Conservation (phyloP, 306 rosid genomes). For the Inga leiocalycina region DNA sequence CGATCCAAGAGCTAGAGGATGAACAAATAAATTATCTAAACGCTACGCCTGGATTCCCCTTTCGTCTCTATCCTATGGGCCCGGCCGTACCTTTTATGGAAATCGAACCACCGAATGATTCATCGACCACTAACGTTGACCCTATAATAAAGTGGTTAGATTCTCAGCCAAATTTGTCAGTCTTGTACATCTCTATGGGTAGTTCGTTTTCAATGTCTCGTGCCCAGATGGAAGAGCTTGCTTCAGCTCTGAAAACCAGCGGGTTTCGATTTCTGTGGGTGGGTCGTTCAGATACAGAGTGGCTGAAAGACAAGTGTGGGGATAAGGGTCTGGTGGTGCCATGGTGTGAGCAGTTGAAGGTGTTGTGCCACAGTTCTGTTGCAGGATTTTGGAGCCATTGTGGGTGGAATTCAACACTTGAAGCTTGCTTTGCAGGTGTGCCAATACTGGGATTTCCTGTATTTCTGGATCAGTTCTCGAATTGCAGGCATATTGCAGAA, state of each 20-base stretch:
- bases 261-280: conserved; percentile 49
- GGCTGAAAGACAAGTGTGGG: conserved; percentile 46
- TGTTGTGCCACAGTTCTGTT: conserved; percentile 47
- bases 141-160: conserved; percentile 52
- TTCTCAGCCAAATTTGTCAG: conserved; percentile 54
- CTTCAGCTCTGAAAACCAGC: conserved; percentile 41
- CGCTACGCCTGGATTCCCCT: conserved; percentile 27
- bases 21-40: conserved; percentile 41
- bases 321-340: conserved; percentile 51
- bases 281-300: conserved; percentile 45
- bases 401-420: conserved; percentile 65
- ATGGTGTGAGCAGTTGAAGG: conserved; percentile 65
- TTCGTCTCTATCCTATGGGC: conserved; percentile 54
- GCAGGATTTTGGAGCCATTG: conserved; percentile 67
- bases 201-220: conserved; percentile 53
- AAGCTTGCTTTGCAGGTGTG: conserved; percentile 48
- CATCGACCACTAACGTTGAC: conserved; percentile 21
- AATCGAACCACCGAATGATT: conserved; percentile 8
- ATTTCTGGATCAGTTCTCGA: conserved; percentile 55
- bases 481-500: conserved; percentile 44
- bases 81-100: conserved; percentile 56
- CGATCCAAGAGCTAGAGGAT: conserved; percentile 54
- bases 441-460: conserved; percentile 54
- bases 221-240: conserved; percentile 54
- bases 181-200: conserved; percentile 64